Conservation (phyloP, 805 yeast genomes). For the Myxozyma lipomycoides region DNA sequence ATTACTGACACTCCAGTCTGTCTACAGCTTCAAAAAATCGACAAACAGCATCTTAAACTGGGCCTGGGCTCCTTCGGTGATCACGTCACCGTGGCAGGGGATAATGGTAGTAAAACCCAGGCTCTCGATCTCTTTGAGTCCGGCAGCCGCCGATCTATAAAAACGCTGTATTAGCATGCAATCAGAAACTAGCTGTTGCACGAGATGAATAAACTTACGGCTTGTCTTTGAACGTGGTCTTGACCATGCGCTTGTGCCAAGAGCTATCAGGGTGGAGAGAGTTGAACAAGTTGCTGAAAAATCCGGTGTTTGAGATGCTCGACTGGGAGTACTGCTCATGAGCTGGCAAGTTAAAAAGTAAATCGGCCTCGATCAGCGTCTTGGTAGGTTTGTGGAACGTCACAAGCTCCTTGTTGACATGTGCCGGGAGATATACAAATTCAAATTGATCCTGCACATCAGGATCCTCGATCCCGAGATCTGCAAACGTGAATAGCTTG, state of each 20-base stretch:
- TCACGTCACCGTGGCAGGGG: constrained; percentile 57
- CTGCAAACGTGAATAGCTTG: constrained; percentile 9
- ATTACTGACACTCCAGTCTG: too few relatives aligned
- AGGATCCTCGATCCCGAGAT: constrained; percentile 17
- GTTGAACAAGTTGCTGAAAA: constrained; percentile 13
- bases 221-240: constrained; percentile 3
- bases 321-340: constrained; percentile 42
- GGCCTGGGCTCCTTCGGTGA: constrained; percentile 42
- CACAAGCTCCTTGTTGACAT: constrained; percentile 57
- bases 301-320: constrained; percentile 2
- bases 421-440: constrained; percentile 54
- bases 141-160: background rate
- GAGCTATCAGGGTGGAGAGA: constrained; percentile 8
- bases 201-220: background rate
- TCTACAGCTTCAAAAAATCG: background rate
- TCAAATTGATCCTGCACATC: constrained; percentile 38
- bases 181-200: too few relatives aligned
- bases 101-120: constrained; percentile 53
- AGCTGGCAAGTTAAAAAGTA: constrained; percentile 55
- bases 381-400: constrained; percentile 47
- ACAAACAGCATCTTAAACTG: constrained; percentile 7
- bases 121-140: constrained; percentile 29
- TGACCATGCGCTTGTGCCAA: constrained; percentile 13
- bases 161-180: background rate
- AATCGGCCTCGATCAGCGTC: constrained; percentile 56